These are phyloP conservation scores for Aureobasidium sp. DNA, from an alignment of 2,329 filamentous ascomycete species.

Conservation along the genomic window DNA sequence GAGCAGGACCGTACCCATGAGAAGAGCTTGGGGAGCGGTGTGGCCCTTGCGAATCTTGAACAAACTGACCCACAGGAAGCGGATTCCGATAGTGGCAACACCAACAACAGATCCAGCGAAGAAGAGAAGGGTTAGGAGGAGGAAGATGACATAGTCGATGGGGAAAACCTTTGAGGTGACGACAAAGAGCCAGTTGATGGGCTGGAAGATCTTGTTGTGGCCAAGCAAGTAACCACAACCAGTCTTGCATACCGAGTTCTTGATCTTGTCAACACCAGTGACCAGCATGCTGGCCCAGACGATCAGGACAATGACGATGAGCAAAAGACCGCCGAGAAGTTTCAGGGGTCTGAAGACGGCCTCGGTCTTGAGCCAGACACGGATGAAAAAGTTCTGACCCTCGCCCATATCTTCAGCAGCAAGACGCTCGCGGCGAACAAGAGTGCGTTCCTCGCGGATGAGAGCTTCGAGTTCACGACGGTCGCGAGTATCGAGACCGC, in stretches of 20 bases:
- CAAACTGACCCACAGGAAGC: conserved; percentile 90
- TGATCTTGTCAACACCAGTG: conserved; percentile 91
- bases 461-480: conserved; percentile 81
- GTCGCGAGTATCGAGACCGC: conserved; percentile 74
- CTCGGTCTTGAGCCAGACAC: conserved; percentile 70
- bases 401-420: conserved; percentile 76
- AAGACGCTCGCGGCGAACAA: conserved; percentile 81
- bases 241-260: conserved; percentile 86
- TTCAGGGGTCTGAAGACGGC: conserved; percentile 83
- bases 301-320: conserved; percentile 67
- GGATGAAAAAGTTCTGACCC: conserved; percentile 66
- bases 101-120: conserved; percentile 85
- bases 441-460: conserved; percentile 81
- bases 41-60: conserved; percentile 86
- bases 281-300: conserved; percentile 91
- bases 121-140: conserved; percentile 75
- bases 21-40: conserved; percentile 83
- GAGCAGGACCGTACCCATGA: conserved; percentile 85
- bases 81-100: conserved; percentile 79
- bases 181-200: conserved; percentile 83
- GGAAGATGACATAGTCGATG: conserved; percentile 85
- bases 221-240: conserved; percentile 89
- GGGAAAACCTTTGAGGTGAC: conserved; percentile 78
- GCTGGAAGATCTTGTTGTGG: conserved; percentile 86
- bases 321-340: conserved; percentile 71